Evolutionary conservation across 1,284 basidiomycete genomes (phyloP).

Genomic region (Pseudozyma hubeiensis): DNA sequence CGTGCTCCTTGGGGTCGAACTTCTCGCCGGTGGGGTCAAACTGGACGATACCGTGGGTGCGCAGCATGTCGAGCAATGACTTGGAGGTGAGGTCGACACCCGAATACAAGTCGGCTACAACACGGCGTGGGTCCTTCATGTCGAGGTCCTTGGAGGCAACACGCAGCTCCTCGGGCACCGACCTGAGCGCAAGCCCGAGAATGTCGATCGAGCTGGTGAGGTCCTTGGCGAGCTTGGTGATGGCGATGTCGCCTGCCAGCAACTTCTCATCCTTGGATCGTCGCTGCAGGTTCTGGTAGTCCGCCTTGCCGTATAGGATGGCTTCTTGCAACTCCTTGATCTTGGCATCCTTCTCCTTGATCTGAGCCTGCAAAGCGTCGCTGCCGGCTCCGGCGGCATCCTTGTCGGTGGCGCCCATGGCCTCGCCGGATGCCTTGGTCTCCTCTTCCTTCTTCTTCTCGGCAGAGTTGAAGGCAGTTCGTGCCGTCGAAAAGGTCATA

Average conservation of each 20-base stretch:
- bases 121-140: slow-evolving; percentile 58
- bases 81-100: slow-evolving; percentile 94
- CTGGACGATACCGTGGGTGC: slow-evolving; percentile 88
- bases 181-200: slow-evolving; percentile 83
- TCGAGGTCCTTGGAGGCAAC: slow-evolving; percentile 67
- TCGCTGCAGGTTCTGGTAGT: slow-evolving; percentile 93
- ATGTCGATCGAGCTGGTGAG: slow-evolving; percentile 93
- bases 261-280: slow-evolving; percentile 90
- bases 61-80: slow-evolving; percentile 86
- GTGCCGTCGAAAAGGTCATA: slow-evolving; percentile 43
- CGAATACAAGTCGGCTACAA: slow-evolving; percentile 71
- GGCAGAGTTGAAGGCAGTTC: slow-evolving; percentile 21
- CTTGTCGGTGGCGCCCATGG: slow-evolving; percentile 52
- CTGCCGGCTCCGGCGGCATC: slow-evolving; percentile 13
- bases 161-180: slow-evolving; percentile 75
- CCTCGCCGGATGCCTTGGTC: slow-evolving; percentile 50
- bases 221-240: slow-evolving; percentile 87
- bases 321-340: slow-evolving; percentile 67
- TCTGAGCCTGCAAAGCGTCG: slow-evolving; percentile 49
- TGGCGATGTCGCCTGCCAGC: slow-evolving; percentile 91
- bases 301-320: slow-evolving; percentile 74
- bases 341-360: slow-evolving; percentile 66
- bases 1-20: slow-evolving; percentile 94
- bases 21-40: slow-evolving; percentile 91
- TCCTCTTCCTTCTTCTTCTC: slow-evolving; percentile 52